Conservation (phyloP, 768 basidiomycete species). For the Chlorophyllum brunneum region DNA sequence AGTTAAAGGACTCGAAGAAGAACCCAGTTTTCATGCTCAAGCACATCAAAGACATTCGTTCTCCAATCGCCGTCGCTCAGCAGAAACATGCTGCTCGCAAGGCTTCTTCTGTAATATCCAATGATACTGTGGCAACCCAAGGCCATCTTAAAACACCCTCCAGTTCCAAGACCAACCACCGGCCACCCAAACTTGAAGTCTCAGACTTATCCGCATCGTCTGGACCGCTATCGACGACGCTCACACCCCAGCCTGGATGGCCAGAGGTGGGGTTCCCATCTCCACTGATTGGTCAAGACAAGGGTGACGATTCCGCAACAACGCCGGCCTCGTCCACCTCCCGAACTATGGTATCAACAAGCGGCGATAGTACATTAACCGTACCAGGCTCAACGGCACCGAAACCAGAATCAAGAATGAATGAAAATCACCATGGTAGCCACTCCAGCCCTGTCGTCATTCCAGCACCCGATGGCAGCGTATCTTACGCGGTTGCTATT, state of each 20-base stretch:
- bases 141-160: slow-evolving; percentile 41
- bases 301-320: slow-evolving; percentile 36
- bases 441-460: slow-evolving; percentile 23
- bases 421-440: slow-evolving; percentile 12
- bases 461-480: slow-evolving; percentile 37
- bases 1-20: slow-evolving; percentile 94
- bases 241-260: slow-evolving; percentile 73
- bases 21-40: slow-evolving; percentile 99
- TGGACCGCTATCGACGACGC: slow-evolving; percentile 50
- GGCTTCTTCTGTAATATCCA: slow-evolving; percentile 54
- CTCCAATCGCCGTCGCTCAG: slow-evolving; percentile 94
- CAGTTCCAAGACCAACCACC: slow-evolving; percentile 38
- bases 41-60: slow-evolving; percentile 94
- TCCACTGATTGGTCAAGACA: slow-evolving; percentile 40
- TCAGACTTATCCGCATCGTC: slow-evolving; percentile 51
- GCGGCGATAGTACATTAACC: slow-evolving; percentile 26
- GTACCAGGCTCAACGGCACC: slow-evolving; percentile 18
- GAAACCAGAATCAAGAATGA: slow-evolving; percentile 17
- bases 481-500: slow-evolving; percentile 96
- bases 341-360: slow-evolving; percentile 22
- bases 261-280: slow-evolving; percentile 63
- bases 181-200: slow-evolving; percentile 70
- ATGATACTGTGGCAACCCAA: slow-evolving; percentile 40
- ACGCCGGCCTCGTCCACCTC: slow-evolving; percentile 35
- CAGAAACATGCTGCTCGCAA: slow-evolving; percentile 92